Evolutionary conservation across 345 rosid genomes (phyloP).

Genomic region (Toxicodendron radicans): DNA sequence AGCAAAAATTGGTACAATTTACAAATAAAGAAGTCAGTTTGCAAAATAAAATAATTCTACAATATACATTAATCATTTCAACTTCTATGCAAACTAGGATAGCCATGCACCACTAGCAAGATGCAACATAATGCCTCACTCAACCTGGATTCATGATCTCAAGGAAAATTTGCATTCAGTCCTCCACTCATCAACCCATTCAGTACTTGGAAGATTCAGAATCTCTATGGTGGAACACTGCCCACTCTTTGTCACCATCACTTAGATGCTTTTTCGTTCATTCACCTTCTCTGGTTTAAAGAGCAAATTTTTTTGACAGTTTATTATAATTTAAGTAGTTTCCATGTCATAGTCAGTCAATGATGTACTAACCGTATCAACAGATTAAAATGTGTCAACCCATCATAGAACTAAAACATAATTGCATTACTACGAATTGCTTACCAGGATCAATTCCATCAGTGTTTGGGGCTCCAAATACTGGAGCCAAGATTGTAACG

Average conservation of each 20-base stretch:
- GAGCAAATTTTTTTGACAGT: neutral
- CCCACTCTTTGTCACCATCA: neutral
- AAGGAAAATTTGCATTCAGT: neutral
- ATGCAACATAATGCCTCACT: neutral
- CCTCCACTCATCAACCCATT: neutral
- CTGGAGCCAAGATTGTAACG: constrained; percentile 84
- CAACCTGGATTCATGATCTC: neutral
- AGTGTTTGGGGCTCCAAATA: constrained; percentile 84
- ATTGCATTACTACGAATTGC: constrained; percentile 15
- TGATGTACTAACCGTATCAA: neutral
- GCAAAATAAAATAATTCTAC: neutral
- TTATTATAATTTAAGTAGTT: neutral
- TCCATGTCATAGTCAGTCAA: neutral
- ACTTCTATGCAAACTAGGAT: neutral
- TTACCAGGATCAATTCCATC: constrained; percentile 98
- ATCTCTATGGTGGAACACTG: neutral
- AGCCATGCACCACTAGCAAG: neutral
- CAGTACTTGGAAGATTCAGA: neutral
- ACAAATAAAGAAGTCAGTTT: constrained; percentile 3
- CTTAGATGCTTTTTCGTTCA: neutral
- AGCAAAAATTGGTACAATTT: neutral
- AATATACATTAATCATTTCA: neutral
- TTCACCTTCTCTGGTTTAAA: neutral
- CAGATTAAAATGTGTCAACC: neutral
- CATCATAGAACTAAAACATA: neutral